Conservation (phyloP, 164 flowering plant species). For the Euptelea pleiosperma region DNA sequence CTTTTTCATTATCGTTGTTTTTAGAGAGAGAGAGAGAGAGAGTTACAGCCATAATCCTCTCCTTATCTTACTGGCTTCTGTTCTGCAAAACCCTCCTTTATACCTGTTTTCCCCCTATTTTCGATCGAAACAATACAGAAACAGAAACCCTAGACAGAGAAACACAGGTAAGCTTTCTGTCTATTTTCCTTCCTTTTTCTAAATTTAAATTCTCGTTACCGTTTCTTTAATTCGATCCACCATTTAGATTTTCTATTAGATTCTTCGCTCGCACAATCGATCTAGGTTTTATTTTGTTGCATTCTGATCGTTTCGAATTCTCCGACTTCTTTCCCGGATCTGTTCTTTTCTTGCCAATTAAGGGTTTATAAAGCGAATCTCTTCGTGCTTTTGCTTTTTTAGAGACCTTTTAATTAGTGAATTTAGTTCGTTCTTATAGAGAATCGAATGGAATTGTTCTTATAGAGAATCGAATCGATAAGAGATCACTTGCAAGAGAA, state of each 20-base stretch:
- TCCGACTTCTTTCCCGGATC: too few species aligned
- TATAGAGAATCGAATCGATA: not conserved
- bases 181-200: not conserved
- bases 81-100: not conserved
- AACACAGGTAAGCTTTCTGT: slow-evolving; percentile 1
- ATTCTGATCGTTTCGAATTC: not conserved
- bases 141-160: slow-evolving; percentile 3
- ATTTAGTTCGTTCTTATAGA: not conserved
- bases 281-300: not conserved
- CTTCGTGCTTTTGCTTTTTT: not conserved
- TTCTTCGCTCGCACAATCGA: too few species aligned
- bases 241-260: too few species aligned
- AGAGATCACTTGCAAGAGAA: not conserved
- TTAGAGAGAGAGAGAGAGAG: too few species aligned
- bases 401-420: too few species aligned
- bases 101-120: slow-evolving; percentile 5
- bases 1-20: too few species aligned
- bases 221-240: not conserved
- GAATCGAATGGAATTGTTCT: too few species aligned
- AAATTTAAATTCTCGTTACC: too few species aligned
- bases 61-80: not conserved
- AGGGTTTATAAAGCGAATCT: not conserved
- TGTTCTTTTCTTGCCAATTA: not conserved
- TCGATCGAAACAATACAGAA: not conserved
- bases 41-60: not conserved